These are phyloP conservation scores for Aspergillus pseudotamarii DNA, from an alignment of 2,329 filamentous ascomycete genomes.

Conservation along the genomic window DNA sequence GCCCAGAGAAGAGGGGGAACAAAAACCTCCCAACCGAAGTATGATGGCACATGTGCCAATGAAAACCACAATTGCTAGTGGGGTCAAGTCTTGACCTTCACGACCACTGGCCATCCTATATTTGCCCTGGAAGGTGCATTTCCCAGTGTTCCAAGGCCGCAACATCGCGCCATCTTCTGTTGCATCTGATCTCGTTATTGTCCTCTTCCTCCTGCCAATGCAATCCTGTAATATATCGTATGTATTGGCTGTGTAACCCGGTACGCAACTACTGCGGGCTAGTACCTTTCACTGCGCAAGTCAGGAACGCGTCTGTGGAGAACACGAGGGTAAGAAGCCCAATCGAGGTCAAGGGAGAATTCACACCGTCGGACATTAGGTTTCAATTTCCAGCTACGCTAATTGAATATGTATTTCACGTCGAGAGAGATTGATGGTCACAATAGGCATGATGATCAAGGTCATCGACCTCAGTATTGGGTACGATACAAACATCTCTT, in stretches of 20 bases:
- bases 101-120: background rate
- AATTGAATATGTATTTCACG: slow-evolving; percentile 18
- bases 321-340: slow-evolving; percentile 21
- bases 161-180: background rate
- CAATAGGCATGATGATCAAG: background rate
- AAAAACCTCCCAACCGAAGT: slow-evolving; percentile 14
- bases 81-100: slow-evolving; percentile 7
- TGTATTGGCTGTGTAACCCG: slow-evolving; percentile 7
- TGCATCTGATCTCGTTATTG: slow-evolving; percentile 3
- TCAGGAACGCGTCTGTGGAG: slow-evolving; percentile 35
- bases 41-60: slow-evolving; percentile 15
- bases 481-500: background rate
- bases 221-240: slow-evolving; percentile 4
- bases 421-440: background rate
- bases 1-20: slow-evolving; percentile 1
- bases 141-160: slow-evolving; percentile 4
- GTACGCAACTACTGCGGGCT: slow-evolving; percentile 11
- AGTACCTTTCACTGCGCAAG: slow-evolving; percentile 22
- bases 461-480: background rate
- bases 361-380: slow-evolving; percentile 21
- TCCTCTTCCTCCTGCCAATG: background rate
- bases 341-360: slow-evolving; percentile 19
- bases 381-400: slow-evolving; percentile 13
- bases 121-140: background rate
- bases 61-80: slow-evolving; percentile 9